Conservation (phyloP, 2,329 filamentous ascomycete genomes). For the Atkinsonella hypoxylon region DNA sequence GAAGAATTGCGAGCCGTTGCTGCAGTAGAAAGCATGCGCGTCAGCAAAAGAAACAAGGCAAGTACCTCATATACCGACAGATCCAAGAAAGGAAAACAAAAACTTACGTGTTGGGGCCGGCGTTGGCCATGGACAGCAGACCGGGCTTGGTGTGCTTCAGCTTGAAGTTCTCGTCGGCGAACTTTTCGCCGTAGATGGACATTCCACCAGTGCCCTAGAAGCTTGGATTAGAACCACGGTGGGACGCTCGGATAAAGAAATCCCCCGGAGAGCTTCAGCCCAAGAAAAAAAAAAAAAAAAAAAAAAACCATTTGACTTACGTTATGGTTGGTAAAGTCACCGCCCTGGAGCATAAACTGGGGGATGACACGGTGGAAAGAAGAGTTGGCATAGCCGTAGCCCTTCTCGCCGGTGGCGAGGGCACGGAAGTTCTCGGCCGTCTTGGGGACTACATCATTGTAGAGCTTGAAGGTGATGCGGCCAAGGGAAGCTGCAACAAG, state of each 20-base stretch:
- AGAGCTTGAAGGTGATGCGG: conserved; percentile 84
- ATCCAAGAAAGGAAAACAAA: neutral
- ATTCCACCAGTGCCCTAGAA: conserved; percentile 79
- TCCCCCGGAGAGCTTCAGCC: no score
- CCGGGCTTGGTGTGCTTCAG: conserved; percentile 61
- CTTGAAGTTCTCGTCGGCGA: conserved; percentile 84
- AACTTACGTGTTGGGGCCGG: conserved; percentile 78
- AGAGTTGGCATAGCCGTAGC: conserved; percentile 72
- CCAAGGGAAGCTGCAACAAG: conserved; percentile 49
- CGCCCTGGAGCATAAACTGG: conserved; percentile 90
- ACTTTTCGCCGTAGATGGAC: conserved; percentile 94
- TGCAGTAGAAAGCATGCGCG: conserved; percentile 36
- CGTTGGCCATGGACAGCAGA: conserved; percentile 91
- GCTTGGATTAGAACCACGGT: conserved; percentile 4
- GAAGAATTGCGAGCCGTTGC: conserved; percentile 98
- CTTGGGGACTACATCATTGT: conserved; percentile 75
- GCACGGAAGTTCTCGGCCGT: conserved; percentile 76
- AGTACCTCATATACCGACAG: no score
- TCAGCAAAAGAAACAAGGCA: neutral
- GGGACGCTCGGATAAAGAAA: no score
- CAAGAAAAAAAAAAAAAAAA: no score
- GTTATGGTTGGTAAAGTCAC: conserved; percentile 88
- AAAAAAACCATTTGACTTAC: conserved; percentile 38
- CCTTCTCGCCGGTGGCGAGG: conserved; percentile 71
- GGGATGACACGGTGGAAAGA: conserved; percentile 90